phyloP scores from a whole-genome alignment of 2,329 filamentous ascomycete species.

The Pleurostoma richardsiae region DNA sequence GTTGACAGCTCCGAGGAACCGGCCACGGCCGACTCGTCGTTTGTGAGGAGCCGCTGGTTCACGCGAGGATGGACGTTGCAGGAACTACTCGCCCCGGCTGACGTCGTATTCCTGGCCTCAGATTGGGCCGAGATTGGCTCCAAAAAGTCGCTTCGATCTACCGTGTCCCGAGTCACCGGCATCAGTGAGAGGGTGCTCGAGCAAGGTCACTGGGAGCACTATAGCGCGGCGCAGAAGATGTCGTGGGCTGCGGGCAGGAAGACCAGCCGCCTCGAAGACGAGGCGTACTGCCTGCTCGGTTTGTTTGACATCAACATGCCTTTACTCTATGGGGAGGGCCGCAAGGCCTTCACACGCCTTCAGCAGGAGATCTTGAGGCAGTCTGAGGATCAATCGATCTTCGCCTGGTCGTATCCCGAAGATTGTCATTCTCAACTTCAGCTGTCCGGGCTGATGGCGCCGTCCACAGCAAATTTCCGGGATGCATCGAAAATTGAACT shows the following conservation, averaged over 20 bases:
- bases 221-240: conserved; percentile 16
- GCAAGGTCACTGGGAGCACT: not conserved
- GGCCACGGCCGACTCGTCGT: not conserved
- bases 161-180: conserved; percentile 21
- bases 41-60: too few species aligned
- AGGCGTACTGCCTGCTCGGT: conserved; percentile 20
- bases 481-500: not conserved
- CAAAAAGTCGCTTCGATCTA: conserved; percentile 14
- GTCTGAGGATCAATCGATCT: conserved; percentile 19
- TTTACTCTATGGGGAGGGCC: conserved; percentile 21
- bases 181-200: conserved; percentile 17
- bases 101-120: conserved; percentile 12
- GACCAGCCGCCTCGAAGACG: conserved; percentile 16
- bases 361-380: conserved; percentile 20
- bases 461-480: not conserved
- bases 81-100: conserved; percentile 12
- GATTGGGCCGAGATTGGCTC: conserved; percentile 14
- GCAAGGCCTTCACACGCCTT: conserved; percentile 14
- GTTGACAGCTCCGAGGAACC: conserved; percentile 7
- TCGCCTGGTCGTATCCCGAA: conserved; percentile 14
- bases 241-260: conserved; percentile 16
- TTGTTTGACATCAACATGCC: conserved; percentile 22
- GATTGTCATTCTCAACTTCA: not conserved
- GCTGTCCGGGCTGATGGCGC: not conserved
- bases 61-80: conserved; percentile 5